A percentile compares a stretch with the other conserved stretches of the same genome.
phyloP scores from a whole-genome alignment of 2,329 filamentous ascomycete species.

The Colletotrichum sp. region DNA sequence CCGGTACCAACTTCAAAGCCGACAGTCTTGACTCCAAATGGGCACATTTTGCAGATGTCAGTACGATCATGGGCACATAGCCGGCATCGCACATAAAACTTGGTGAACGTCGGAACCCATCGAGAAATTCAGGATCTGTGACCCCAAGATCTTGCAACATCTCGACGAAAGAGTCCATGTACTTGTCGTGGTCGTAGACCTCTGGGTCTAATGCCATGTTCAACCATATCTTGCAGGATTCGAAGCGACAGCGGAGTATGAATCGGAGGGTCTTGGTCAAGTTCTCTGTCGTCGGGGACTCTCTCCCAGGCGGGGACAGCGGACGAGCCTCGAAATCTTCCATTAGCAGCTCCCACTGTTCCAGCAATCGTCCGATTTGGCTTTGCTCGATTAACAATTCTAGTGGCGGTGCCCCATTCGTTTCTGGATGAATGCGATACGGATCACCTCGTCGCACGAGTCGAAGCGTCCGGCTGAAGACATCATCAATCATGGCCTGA shows the following conservation, averaged over 20 bases:
- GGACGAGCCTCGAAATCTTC: background rate
- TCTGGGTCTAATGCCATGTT: background rate
- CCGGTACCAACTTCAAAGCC: background rate
- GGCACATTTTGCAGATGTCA: background rate
- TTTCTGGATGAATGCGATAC: background rate
- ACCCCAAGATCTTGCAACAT: background rate
- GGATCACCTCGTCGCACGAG: background rate
- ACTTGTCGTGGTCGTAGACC: background rate
- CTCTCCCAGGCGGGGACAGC: background rate
- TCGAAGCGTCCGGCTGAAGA: background rate
- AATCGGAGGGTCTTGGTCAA: background rate
- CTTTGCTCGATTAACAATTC: background rate
- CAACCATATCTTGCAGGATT: background rate
- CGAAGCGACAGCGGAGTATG: background rate
- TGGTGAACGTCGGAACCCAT: background rate
- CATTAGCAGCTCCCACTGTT: background rate
- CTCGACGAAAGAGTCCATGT: background rate
- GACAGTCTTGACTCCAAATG: background rate
- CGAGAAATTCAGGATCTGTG: background rate
- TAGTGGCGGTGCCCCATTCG: background rate
- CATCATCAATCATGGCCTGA: background rate
- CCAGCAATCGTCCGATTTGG: background rate
- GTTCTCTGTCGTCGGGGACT: background rate
- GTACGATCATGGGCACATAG: background rate
- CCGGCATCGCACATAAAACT: background rate